Evolutionary conservation across 2,329 filamentous ascomycete species (phyloP).

Genomic region (Dendryphion nanum): DNA sequence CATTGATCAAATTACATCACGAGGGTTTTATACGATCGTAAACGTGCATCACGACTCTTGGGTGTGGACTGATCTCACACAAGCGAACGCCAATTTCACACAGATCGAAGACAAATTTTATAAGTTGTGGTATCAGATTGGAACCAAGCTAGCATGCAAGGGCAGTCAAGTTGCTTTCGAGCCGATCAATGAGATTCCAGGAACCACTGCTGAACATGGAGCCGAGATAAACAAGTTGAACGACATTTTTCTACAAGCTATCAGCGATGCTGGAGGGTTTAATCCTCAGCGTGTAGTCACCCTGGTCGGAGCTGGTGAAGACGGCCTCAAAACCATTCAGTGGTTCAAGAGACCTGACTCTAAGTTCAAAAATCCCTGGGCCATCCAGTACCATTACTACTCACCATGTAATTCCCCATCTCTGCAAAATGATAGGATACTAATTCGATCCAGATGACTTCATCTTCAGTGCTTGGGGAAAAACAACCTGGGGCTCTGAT

Average conservation of each 20-base stretch:
- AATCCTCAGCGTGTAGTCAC: conserved; percentile 58
- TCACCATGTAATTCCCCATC: conserved; percentile 47
- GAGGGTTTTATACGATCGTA: conserved; percentile 54
- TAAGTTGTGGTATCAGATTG: conserved; percentile 59
- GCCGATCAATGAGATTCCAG: conserved; percentile 60
- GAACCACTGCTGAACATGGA: conserved; percentile 51
- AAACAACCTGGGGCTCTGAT: conserved; percentile 59
- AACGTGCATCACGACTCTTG: conserved; percentile 62
- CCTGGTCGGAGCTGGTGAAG: conserved; percentile 53
- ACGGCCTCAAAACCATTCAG: conserved; percentile 53
- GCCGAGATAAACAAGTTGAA: conserved; percentile 56
- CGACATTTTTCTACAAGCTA: conserved; percentile 54
- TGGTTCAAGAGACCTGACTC: conserved; percentile 53
- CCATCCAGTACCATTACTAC: conserved; percentile 63
- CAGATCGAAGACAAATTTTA: conserved; percentile 58
- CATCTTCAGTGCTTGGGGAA: conserved; percentile 53
- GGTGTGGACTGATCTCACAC: conserved; percentile 57
- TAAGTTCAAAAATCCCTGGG: conserved; percentile 56
- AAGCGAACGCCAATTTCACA: conserved; percentile 47
- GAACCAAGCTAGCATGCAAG: conserved; percentile 54
- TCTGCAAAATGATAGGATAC: not conserved
- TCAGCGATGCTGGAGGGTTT: conserved; percentile 55
- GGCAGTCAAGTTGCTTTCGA: conserved; percentile 56
- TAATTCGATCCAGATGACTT: conserved; percentile 27
- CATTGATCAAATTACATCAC: conserved; percentile 54